Evolutionary conservation across 148 eudicot genomes (phyloP), one percentile per base, ranked within the genome.

Genomic region (Dysphania ambrosioides): DNA sequence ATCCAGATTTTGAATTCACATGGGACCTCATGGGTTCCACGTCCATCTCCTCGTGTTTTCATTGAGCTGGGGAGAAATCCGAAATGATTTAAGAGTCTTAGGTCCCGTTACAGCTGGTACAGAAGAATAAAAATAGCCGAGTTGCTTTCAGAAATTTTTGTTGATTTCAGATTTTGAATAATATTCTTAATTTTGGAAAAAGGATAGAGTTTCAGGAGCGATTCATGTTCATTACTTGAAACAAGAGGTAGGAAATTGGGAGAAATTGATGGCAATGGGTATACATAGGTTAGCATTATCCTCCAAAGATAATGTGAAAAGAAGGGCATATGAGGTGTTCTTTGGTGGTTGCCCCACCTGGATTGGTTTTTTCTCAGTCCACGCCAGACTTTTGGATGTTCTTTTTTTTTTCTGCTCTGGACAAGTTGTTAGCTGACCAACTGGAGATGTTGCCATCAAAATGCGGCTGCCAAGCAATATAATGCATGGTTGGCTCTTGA

Each of bases 41-140:
- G 57, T 49, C 69, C 68, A 72, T 75, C 60, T 59, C 36, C 5
- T 32, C 73, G 66, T 41, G 68, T 71, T 42, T 70, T 70, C 34
- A 44, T 30, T 31, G 9, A 57, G 51, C 56, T 62, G 72, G 70
- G 38, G 41, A 29, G 34, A 23, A 64, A 15, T 40, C 15, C 19
- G 1, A 31, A 8, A n/a, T n/a, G n/a, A n/a, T n/a, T n/a, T n/a
- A n/a, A n/a, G n/a, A n/a, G n/a, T n/a, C n/a, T n/a, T n/a, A 47
- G 73, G 68, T 44, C 78, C 78, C 72, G 19, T 56, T 67, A 67
- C 78, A 75, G 78, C 78, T 68, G 71, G 64, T 57, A 12, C 19
- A 23, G 55, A 41, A 41, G 6, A 40, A 38, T 66, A 66, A 38
- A 41, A 5, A 41, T 41, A 34, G 32, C 26, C 32, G 32, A 24